Evolutionary conservation across 495 filamentous ascomycete genomes (phyloP), one percentile per base, ranked within the genome.

Genomic region (Parathielavia appendiculata): DNA sequence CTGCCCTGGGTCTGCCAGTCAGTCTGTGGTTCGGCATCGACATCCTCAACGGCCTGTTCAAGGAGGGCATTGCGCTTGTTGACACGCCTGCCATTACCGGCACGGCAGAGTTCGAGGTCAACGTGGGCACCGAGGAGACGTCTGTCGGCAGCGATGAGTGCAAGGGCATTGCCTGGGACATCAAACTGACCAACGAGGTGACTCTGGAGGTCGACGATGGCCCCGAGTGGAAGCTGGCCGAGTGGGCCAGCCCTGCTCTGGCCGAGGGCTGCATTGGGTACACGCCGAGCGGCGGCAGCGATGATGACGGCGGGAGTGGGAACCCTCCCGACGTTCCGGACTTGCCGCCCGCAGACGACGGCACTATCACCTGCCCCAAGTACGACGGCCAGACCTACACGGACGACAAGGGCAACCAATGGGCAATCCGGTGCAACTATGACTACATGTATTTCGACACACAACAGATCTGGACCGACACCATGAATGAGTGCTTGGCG

Each of bases 1-100:
- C 61, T 23, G 22, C 26, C 49, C n/a, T 63, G 17, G 61, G 53
- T 19, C 43, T 63, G 30, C 61, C 56, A 30, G 43, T 59, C 35
- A 48, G 38, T 9, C 13, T 59, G 20, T 49, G 20, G 17, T 59
- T 59, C 23, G 56, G 61, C 22, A 36, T 63, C 11, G 51, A 62
- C 47, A 40, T 62, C 16, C 43, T 62, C 20, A 22, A 40, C 39
- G 60, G 60, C 22, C 38, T 26, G 20, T 62, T 49, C 45, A 54
- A 38, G 48, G 40, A 57, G 48, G 43, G 43, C 48, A 35, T 54
- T 23, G 40, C 19, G 22, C 56, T 63, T 6, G 54, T 50, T 4
- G 56, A 63, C 35, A 51, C 23, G 10, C 61, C 61, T 4, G 43
- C 50, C 22, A 2, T 63, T 16, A 35, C 39, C 10, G 44, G 41